Conservation (phyloP, 2,329 filamentous ascomycete genomes). For the Mollisia scopiformis region DNA sequence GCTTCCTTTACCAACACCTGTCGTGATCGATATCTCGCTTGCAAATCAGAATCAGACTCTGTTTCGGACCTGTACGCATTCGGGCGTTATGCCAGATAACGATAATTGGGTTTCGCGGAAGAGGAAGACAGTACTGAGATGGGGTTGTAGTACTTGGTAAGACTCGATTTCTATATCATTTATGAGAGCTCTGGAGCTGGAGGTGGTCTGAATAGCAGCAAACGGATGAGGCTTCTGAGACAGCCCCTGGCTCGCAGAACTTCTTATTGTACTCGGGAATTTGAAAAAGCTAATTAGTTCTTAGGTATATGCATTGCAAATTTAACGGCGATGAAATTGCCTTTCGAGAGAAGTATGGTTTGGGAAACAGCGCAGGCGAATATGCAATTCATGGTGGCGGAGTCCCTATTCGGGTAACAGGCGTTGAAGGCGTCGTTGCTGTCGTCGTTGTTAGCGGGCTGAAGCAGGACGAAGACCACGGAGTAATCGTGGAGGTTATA, state of each 20-base stretch:
- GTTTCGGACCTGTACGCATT: constrained; percentile 70
- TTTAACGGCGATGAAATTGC: constrained; percentile 63
- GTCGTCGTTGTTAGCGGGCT: constrained; percentile 77
- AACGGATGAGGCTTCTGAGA: no score
- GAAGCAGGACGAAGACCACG: constrained; percentile 78
- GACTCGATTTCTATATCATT: no score
- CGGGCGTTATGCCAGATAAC: constrained; percentile 72
- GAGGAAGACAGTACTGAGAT: constrained; percentile 71
- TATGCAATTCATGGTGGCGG: constrained; percentile 82
- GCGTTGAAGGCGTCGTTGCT: constrained; percentile 76
- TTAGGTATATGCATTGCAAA: constrained; percentile 71
- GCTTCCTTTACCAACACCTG: constrained; percentile 54
- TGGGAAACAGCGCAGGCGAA: constrained; percentile 57
- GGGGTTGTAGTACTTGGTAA: constrained; percentile 72
- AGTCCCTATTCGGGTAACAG: constrained; percentile 71
- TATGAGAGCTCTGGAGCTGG: no score
- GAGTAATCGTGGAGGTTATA: constrained; percentile 65
- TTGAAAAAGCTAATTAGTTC: no score
- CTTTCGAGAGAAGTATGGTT: constrained; percentile 67
- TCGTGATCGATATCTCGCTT: constrained; percentile 67
- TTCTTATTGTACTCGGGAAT: no score
- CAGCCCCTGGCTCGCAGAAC: no score
- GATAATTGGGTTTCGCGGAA: constrained; percentile 73
- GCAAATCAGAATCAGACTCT: constrained; percentile 61
- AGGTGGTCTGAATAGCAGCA: no score